A percentile compares a stretch with the other conserved stretches of the same genome.
These are phyloP conservation scores for Aspergillus niger DNA, from an alignment of 2,329 filamentous ascomycete genomes.

Conservation along the genomic window DNA sequence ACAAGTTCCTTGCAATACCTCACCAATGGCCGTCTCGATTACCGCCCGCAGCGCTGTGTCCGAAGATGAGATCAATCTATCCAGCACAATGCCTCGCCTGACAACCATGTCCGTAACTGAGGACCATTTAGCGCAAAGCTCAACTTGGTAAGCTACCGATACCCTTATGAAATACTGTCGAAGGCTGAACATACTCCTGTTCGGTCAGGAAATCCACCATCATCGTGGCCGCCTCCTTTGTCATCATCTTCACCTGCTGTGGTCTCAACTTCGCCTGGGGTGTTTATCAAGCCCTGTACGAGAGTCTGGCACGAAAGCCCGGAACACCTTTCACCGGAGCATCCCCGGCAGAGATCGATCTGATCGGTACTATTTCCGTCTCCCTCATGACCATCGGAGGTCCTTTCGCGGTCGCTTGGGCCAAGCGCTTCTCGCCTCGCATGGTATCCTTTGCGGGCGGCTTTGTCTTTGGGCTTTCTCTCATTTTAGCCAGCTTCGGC, in stretches of 20 bases:
- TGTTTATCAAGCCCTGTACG: constrained; percentile 45
- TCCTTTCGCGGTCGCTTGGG: constrained; percentile 38
- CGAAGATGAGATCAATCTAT: background rate
- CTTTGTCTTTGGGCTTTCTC: constrained; percentile 10
- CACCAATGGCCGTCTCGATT: background rate
- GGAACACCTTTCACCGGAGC: constrained; percentile 39
- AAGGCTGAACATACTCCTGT: background rate
- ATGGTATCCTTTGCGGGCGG: constrained; percentile 33
- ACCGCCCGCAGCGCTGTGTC: background rate
- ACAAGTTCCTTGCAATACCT: too few species aligned
- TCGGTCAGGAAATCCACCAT: background rate
- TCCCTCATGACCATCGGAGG: constrained; percentile 41
- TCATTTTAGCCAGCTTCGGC: constrained; percentile 37
- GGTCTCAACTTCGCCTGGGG: constrained; percentile 45
- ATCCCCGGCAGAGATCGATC: constrained; percentile 40
- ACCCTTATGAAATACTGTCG: background rate
- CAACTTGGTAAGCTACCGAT: background rate
- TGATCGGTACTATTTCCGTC: constrained; percentile 42
- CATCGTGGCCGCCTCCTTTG: background rate
- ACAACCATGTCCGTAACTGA: background rate
- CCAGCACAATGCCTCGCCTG: background rate
- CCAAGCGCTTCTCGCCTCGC: constrained; percentile 36
- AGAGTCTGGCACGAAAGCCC: constrained; percentile 30
- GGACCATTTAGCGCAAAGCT: background rate
- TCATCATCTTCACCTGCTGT: constrained; percentile 37